phyloP scores from a whole-genome alignment of 208 protist species.

The Trypanosoma caninum region DNA sequence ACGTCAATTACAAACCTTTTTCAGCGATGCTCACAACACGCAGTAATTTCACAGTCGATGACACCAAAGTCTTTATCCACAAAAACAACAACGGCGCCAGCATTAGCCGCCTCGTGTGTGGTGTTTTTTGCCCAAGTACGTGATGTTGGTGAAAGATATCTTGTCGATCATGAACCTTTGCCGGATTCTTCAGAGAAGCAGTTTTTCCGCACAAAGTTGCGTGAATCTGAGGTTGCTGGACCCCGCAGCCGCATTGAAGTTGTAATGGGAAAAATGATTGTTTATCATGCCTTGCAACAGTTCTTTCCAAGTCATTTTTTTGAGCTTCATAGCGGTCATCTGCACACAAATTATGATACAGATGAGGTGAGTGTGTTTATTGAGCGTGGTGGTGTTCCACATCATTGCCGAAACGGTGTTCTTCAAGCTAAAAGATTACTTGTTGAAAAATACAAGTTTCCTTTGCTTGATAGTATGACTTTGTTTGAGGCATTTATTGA shows the following conservation, averaged over 20 bases:
- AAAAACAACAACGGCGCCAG: not conserved
- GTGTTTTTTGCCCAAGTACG: slow-evolving; percentile 11
- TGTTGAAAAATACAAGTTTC: slow-evolving; percentile 5
- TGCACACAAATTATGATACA: slow-evolving; percentile 20
- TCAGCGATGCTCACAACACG: slow-evolving; percentile 2
- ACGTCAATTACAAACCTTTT: slow-evolving; percentile 32
- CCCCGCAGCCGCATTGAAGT: slow-evolving; percentile 26
- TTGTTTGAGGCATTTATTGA: slow-evolving; percentile 12
- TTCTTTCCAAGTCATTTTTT: slow-evolving; percentile 31
- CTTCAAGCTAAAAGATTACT: slow-evolving; percentile 9
- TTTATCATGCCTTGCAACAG: slow-evolving; percentile 35
- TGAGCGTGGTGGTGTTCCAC: slow-evolving; percentile 12
- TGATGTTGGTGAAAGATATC: slow-evolving; percentile 10
- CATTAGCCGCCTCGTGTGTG: not conserved
- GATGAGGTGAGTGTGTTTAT: slow-evolving; percentile 13
- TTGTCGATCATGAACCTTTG: slow-evolving; percentile 7
- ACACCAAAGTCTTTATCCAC: not conserved
- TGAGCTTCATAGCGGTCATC: slow-evolving; percentile 29
- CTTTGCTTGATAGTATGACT: slow-evolving; percentile 5
- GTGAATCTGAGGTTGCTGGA: not conserved
- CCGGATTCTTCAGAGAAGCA: not conserved
- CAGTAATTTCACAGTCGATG: not conserved
- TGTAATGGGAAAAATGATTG: slow-evolving; percentile 20
- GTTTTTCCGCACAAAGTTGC: slow-evolving; percentile 11
- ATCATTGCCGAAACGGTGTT: slow-evolving; percentile 13